Evolutionary conservation across 805 yeast genomes (phyloP).

Genomic region (Wickerhamiella dianesei): DNA sequence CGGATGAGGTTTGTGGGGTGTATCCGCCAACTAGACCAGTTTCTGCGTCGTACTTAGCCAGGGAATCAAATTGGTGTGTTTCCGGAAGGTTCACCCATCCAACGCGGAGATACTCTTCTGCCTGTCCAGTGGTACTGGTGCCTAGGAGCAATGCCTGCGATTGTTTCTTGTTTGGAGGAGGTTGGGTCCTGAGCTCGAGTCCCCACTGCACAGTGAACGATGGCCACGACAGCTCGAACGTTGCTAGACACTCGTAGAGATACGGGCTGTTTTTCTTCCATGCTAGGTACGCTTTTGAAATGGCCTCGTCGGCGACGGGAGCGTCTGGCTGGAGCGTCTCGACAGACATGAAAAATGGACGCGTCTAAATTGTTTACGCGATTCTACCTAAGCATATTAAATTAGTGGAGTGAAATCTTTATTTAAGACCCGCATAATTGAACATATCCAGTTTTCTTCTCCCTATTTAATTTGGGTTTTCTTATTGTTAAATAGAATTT

Average conservation of each 20-base stretch:
- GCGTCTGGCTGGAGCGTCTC: not conserved
- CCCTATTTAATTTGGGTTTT: not conserved
- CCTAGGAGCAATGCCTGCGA: constrained; percentile 41
- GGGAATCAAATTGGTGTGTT: constrained; percentile 9
- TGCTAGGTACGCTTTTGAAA: constrained; percentile 28
- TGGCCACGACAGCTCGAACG: constrained; percentile 51
- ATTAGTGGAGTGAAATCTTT: too few species aligned
- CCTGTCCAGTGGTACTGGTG: constrained; percentile 48
- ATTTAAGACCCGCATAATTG: too few species aligned
- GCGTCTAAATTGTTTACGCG: not conserved
- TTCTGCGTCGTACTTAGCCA: constrained; percentile 28
- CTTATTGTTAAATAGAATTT: too few species aligned
- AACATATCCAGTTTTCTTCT: not conserved
- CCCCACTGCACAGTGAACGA: constrained; percentile 47
- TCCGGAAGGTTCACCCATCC: constrained; percentile 25
- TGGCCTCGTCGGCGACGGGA: not conserved
- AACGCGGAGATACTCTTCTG: constrained; percentile 34
- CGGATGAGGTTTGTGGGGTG: constrained; percentile 22
- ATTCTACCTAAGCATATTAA: too few species aligned
- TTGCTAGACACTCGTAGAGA: constrained; percentile 39
- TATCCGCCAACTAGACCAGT: constrained; percentile 25
- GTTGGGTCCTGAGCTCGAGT: constrained; percentile 34
- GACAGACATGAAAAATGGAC: not conserved
- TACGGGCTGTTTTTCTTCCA: constrained; percentile 53
- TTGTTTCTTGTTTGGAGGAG: constrained; percentile 5